Evolutionary conservation across 345 rosid species (phyloP), one percentile per base, ranked within the genome.

Genomic region (Gossypioides kirkii): DNA sequence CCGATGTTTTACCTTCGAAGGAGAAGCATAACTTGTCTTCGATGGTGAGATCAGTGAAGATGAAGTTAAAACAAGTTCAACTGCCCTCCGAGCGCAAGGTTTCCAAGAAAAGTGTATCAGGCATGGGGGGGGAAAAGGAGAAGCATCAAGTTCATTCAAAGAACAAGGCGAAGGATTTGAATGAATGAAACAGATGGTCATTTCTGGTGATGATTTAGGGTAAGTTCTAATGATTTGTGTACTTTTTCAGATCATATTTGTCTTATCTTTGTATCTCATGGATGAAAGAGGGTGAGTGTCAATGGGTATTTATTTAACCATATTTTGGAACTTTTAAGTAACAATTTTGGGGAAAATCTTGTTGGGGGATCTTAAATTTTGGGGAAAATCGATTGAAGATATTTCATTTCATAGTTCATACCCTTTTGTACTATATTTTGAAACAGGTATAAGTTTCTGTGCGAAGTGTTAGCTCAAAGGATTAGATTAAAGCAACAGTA

Each of bases 21-120:
- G 86, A 81, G 78, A 87, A 87, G 82, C 76, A 63, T 6, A 88
- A 85, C 75, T 61, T 94, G 46, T 84, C 89, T 41, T 85, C 86
- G 16, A 65, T 90, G 64, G 86, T 94, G n/a, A 87, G 75, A 80
- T 92, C 96, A 0, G 58, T 92, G 45, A 90, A 94, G 91, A 86
- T 83, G 84, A 94, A 94, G 76, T 83, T 91, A 38, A 84, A 83
- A 73, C 91, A 86, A 79, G 80, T 74, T 66, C 78, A 71, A 54
- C 41, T 69, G 58, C 77, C 84, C 11, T 74, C 81, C 13, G 64
- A 74, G 3, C 10, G 65, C 18, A 86, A 82, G 81, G 65, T 16
- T 38, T 67, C 76, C 5, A 80, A 73, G 74, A 85, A 76, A 71
- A 66, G 55, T 46, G 47, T 54, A 12, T 45, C 49, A 10, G 78